Evolutionary conservation across 1,284 basidiomycete species (phyloP), one percentile per base, ranked within the genome.

Genomic region (Leccinum pachyderme): DNA sequence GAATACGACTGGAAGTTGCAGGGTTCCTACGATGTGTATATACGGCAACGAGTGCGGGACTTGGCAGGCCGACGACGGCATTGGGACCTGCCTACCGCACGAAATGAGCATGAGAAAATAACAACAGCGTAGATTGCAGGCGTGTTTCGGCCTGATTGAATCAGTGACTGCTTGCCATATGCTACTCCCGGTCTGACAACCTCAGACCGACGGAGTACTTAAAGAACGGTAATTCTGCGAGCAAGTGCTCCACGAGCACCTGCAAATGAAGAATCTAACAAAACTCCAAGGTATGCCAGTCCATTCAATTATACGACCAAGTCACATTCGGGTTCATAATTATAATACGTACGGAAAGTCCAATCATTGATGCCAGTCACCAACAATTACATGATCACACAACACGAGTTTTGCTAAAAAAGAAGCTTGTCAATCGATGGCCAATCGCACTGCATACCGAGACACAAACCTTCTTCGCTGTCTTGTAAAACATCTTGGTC

Each of bases 401-500:
- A 84, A 65, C 82, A 84, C 27, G 78, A 76, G 61, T 84, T 84
- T 80, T 89, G 87, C 87, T 65, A 47, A 29, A 33, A 11, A 33
- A 9, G 9, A 35, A 6, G 7, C 9, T 18, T 5, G 47, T 72
- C 33, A 64, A 46, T 45, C 18, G 5, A 12, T 31, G 28, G 22
- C 29, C 15, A 25, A 12, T 18, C 7, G n/a, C 24, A 11, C 39
- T 48, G 22, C 8, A 48, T 49, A n/a, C 45, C 5, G 11, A 52
- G 33, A 27, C 9, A 68, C 81, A 47, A 56, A 91, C 91, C 83
- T 93, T 94, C 82, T 92, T 93, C 3, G 91, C 90, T 5, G 92
- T 93, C 82, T 94, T 94, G 77, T 92, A 93, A 70, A 96, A 95
- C 83, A 91, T 89, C 83, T 98, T 98, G 77, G 86, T 93, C 76